These are phyloP conservation scores for Leavenworthia alabamica DNA, from an alignment of 345 rosid species.

Conservation along the genomic window DNA sequence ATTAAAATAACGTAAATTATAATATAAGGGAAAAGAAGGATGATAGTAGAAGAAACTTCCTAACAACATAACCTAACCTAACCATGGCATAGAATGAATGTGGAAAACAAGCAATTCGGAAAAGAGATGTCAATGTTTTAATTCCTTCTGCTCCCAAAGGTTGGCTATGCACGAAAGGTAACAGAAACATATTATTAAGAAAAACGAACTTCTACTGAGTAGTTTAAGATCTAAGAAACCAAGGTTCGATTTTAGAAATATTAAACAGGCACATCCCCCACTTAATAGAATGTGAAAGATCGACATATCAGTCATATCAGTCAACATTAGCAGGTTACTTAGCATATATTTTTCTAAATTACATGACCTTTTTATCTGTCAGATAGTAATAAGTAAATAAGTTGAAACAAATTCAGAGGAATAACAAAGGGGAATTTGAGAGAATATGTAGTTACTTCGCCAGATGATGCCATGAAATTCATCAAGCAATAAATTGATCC, in stretches of 20 bases:
- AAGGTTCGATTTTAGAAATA: not conserved
- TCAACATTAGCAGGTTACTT: not conserved
- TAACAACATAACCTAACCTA: constrained; percentile 14
- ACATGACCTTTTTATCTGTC: not conserved
- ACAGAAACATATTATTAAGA: not conserved
- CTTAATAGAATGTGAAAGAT: not conserved
- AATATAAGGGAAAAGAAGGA: not conserved
- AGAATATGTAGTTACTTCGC: constrained; percentile 61
- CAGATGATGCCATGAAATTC: constrained; percentile 96
- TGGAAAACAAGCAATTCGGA: not conserved
- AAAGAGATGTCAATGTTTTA: constrained; percentile 1
- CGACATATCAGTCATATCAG: not conserved
- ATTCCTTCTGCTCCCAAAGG: not conserved
- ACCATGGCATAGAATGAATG: not conserved
- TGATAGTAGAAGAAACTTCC: not conserved
- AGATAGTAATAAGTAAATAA: not conserved
- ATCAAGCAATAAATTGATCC: constrained; percentile 92
- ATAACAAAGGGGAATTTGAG: not conserved
- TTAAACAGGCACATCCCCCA: not conserved
- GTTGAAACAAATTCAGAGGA: not conserved
- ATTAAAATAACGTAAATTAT: not conserved
- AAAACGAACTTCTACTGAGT: not conserved
- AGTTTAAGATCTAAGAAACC: not conserved
- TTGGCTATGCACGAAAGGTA: not conserved
- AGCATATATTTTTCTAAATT: not conserved